phyloP scores from a whole-genome alignment of 768 basidiomycete species.

The Leccinellum rugosiceps region DNA sequence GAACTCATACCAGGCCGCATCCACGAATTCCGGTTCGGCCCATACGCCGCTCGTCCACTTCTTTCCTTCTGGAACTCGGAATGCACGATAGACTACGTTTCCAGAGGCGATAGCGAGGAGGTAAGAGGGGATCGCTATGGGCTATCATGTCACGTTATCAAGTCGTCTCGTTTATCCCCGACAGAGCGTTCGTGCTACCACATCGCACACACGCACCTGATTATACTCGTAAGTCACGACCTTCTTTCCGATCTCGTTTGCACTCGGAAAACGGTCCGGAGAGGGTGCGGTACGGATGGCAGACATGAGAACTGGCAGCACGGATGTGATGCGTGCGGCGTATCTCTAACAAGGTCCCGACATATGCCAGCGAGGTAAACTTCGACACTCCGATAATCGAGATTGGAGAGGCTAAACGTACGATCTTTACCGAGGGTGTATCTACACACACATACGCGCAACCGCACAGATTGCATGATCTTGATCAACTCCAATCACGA shows the following conservation, averaged over 20 bases:
- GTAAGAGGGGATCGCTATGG: conserved; percentile 83
- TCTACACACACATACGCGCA: conserved; percentile 40
- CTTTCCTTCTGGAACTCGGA: conserved; percentile 57
- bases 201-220: conserved; percentile 51
- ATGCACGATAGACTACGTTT: conserved; percentile 70
- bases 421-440: conserved; percentile 82
- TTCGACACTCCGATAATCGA: background rate
- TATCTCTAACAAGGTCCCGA: conserved; percentile 52
- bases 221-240: conserved; percentile 68
- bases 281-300: conserved; percentile 77
- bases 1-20: conserved; percentile 84
- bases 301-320: conserved; percentile 83
- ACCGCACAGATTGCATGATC: background rate
- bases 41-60: conserved; percentile 83
- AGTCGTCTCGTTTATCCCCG: background rate
- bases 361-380: background rate
- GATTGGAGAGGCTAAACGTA: conserved; percentile 32
- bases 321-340: conserved; percentile 65
- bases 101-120: conserved; percentile 87
- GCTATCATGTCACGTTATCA: conserved; percentile 31
- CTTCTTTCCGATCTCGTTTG: conserved; percentile 68
- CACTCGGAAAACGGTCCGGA: conserved; percentile 62
- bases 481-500: background rate
- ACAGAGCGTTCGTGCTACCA: background rate
- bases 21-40: conserved; percentile 84